Conservation (phyloP, 192 early-diverging fungal genomes). For the Umbelopsis ramanniana region DNA sequence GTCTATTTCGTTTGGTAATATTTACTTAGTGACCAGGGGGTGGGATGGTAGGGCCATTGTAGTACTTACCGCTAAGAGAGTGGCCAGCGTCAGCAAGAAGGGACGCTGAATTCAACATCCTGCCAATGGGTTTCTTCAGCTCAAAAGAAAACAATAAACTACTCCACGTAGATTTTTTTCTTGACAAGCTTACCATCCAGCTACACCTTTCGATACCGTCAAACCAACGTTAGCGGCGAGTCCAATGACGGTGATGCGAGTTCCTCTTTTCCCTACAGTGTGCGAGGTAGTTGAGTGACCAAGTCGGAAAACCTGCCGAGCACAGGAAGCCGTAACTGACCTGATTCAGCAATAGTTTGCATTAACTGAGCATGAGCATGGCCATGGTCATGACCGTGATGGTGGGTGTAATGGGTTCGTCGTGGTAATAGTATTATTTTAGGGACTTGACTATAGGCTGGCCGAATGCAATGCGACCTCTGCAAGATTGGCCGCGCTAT, state of each 20-base stretch:
- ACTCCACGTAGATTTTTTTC: too few species aligned
- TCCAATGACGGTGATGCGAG: conserved; percentile 70
- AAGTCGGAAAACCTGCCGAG: not conserved
- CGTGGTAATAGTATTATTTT: not conserved
- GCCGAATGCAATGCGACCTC: conserved; percentile 5
- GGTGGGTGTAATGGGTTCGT: conserved; percentile 27
- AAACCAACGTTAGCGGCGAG: conserved; percentile 66
- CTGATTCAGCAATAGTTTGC: conserved; percentile 22
- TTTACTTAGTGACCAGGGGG: not conserved
- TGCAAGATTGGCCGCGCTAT: not conserved
- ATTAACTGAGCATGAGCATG: conserved; percentile 32
- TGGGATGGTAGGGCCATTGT: not conserved
- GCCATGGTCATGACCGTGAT: conserved; percentile 30
- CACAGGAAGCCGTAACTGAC: not conserved
- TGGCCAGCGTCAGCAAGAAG: conserved; percentile 82
- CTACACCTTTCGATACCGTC: conserved; percentile 65
- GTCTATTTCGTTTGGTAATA: conserved; percentile 39
- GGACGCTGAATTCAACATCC: conserved; percentile 73
- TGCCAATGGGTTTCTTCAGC: conserved; percentile 18
- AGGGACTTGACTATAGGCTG: not conserved
- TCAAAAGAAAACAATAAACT: not conserved
- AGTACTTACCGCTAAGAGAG: conserved; percentile 64
- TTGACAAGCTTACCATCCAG: conserved; percentile 50
- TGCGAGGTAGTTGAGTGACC: not conserved
- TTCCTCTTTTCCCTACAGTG: conserved; percentile 51